Percentiles rank a stretch among this genome's conserved stretches.
Conservation (phyloP, 2,329 filamentous ascomycete genomes). For the Xylaria arbuscula region DNA sequence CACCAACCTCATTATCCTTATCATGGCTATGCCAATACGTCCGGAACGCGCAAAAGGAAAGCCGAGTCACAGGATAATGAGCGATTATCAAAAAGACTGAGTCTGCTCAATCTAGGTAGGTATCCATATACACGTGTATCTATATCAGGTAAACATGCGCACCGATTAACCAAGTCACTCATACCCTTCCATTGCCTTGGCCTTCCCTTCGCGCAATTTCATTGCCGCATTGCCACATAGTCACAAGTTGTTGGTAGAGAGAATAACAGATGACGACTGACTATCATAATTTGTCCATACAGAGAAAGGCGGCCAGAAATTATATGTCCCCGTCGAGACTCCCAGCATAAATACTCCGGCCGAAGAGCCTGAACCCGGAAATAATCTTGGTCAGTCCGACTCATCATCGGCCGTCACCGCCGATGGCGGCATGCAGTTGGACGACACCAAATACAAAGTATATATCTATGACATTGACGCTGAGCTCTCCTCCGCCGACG, state of each 20-base stretch:
- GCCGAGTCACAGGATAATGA: constrained; percentile 71
- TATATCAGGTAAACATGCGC: constrained; percentile 7
- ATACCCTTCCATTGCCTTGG: constrained; percentile 31
- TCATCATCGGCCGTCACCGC: constrained; percentile 39
- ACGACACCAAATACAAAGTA: constrained; percentile 86
- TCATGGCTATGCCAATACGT: constrained; percentile 34
- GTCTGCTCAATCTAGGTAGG: constrained; percentile 83
- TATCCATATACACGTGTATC: constrained; percentile 29
- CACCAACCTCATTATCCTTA: constrained; percentile 1
- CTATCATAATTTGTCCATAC: constrained; percentile 44
- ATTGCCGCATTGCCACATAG: neutral
- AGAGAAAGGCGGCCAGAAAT: constrained; percentile 72
- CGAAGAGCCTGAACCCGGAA: constrained; percentile 25
- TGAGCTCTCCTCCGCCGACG: constrained; percentile 71
- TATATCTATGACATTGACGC: constrained; percentile 93
- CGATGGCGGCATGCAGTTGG: constrained; percentile 78
- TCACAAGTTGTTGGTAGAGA: neutral
- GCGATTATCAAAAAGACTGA: constrained; percentile 85
- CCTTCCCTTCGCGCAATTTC: constrained; percentile 10
- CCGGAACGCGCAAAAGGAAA: constrained; percentile 67
- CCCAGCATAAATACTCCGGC: constrained; percentile 47
- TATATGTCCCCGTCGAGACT: constrained; percentile 73
- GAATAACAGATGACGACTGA: constrained; percentile 41
- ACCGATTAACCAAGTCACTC: neutral
- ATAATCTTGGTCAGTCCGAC: constrained; percentile 35